Base-by-base conservation (phyloP, 2,329 filamentous ascomycete species). In the Cytospora chrysosperma region DNA sequence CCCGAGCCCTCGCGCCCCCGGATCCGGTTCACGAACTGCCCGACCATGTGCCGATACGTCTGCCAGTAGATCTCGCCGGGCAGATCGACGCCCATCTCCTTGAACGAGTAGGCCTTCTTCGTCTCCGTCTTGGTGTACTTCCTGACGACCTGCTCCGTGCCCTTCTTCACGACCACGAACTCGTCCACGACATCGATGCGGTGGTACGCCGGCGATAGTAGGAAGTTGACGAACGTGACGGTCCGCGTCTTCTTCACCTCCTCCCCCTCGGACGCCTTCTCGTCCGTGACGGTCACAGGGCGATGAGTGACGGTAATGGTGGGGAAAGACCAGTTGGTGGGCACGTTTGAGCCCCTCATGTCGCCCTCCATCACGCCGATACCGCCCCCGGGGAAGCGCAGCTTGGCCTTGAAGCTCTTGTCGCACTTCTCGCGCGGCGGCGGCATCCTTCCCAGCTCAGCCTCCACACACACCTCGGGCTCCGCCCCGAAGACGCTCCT, bases 11-110 rank as follows among this genome's bases (percentile, higher is more conserved):
- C 64, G 1, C 75, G 70, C 0, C 77, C 77, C 53, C 75, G 75
- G 54, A 83, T 67, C 34, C 70, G 71, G 69, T 82, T 77, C 15
- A 82, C 78, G 68, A 84, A 84, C 64, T 77, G 73, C 69, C 83
- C 79, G 32, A 84, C 72, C 72, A 79, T 75, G 68, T 81, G 73
- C 9, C 78, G 74, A 68, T 81, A 82, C 17, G 77, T 76, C 32
- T 73, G 71, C 80, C 79, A 82, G 61, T 71, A 77, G 2, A 68
- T 68, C 69, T 77, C 73, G 12, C 75, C 71, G 3, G 71, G 69
- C 49, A 70, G 66, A 26, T 70, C 67, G 7, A 70, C 55, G 6
- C 74, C 74, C 8, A 71, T 73, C 13, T 77, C 75, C 17, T 64
- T 61, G 65, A 70, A 74, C 2, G 74, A 74, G 63, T 78, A 78